A percentile compares a stretch with the other conserved stretches of the same genome.
Conservation (phyloP, 2,329 filamentous ascomycete genomes). For the Arthroderma sp. region DNA sequence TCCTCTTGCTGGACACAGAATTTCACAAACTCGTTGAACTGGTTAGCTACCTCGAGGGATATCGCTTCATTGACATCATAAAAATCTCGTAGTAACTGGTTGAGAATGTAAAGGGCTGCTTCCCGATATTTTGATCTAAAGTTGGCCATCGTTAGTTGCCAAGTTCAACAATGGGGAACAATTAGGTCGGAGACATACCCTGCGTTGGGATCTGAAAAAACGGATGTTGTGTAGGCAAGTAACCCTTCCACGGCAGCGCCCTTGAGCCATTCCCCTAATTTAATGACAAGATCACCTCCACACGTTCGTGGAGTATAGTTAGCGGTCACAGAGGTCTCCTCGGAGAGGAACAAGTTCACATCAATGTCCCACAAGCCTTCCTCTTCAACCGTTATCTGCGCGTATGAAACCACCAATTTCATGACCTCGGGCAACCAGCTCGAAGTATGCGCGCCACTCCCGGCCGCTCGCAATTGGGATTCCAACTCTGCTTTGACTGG, state of each 20-base stretch:
- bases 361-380: conserved; percentile 95
- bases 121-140: conserved; percentile 57
- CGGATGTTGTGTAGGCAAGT: conserved; percentile 58
- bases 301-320: conserved; percentile 94
- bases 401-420: conserved; percentile 71
- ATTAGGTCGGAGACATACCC: conserved; percentile 18
- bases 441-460: conserved; percentile 47
- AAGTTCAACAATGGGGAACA: not conserved
- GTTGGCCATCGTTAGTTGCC: conserved; percentile 9
- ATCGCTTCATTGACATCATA: conserved; percentile 62
- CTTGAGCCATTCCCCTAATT: conserved; percentile 80
- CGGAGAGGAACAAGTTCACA: conserved; percentile 85
- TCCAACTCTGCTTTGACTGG: conserved; percentile 85
- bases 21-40: conserved; percentile 68
- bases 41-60: conserved; percentile 53
- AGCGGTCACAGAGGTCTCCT: conserved; percentile 85
- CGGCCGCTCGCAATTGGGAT: conserved; percentile 52
- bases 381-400: conserved; percentile 82
- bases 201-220: conserved; percentile 45
- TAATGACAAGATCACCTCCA: conserved; percentile 82
- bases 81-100: conserved; percentile 72
- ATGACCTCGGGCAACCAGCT: conserved; percentile 81
- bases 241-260: conserved; percentile 64
- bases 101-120: conserved; percentile 70
- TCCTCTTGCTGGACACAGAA: conserved; percentile 59